A percentile compares a stretch with the other conserved stretches of the same genome.
phyloP scores from a whole-genome alignment of 163 green algal genomes.

The Prototheca wickerhamii region DNA sequence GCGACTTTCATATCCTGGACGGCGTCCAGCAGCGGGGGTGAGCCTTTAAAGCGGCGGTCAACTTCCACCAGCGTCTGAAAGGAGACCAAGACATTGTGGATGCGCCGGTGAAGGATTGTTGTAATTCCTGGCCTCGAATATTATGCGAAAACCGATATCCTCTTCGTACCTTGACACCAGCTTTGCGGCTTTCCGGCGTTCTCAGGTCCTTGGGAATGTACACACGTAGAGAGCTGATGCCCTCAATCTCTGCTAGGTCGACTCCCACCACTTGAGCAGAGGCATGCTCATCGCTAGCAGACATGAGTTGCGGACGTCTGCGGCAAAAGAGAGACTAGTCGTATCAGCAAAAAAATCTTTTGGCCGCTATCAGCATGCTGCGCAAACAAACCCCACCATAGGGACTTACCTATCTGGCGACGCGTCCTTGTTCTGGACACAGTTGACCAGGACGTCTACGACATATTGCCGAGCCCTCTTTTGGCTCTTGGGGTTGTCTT shows the following conservation, averaged over 20 bases:
- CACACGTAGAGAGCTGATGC: slow-evolving; percentile 63
- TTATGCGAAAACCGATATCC: too few relatives aligned
- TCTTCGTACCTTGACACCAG: background rate
- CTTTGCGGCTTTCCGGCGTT: slow-evolving; percentile 25
- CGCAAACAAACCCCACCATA: too few relatives aligned
- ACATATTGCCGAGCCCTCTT: slow-evolving; percentile 16
- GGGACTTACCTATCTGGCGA: background rate
- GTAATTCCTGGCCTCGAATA: too few relatives aligned
- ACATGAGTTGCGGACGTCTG: background rate
- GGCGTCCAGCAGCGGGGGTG: slow-evolving; percentile 51
- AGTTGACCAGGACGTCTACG: slow-evolving; percentile 55
- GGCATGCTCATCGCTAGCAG: background rate
- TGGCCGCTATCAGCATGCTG: too few relatives aligned
- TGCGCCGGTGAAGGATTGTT: too few relatives aligned
- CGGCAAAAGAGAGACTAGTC: too few relatives aligned
- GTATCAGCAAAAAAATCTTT: too few relatives aligned
- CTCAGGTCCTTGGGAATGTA: slow-evolving; percentile 75
- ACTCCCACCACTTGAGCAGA: slow-evolving; percentile 44
- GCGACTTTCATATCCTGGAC: slow-evolving; percentile 62
- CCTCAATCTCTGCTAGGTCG: slow-evolving; percentile 46
- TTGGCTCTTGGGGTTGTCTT: slow-evolving; percentile 9
- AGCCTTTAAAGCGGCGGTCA: slow-evolving; percentile 29
- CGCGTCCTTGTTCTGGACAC: slow-evolving; percentile 13
- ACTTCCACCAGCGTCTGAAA: slow-evolving; percentile 41
- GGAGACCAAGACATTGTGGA: too few relatives aligned